These are phyloP conservation scores for Leccinum boreale DNA, from an alignment of 768 basidiomycete genomes.

Conservation along the genomic window DNA sequence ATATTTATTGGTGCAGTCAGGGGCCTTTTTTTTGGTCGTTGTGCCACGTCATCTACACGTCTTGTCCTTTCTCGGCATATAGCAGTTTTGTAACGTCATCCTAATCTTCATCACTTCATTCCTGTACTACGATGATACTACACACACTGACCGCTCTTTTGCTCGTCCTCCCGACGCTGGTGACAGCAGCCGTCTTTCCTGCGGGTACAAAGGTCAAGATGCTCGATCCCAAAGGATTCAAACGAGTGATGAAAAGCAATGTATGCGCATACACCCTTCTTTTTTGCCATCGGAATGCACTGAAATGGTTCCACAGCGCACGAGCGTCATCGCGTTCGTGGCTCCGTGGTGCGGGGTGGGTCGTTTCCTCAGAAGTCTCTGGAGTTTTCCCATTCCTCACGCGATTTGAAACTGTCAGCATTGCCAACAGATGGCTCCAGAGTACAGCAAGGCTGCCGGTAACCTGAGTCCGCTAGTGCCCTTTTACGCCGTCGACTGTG, in stretches of 20 bases:
- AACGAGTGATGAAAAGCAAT: slow-evolving; percentile 68
- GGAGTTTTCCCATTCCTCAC: background rate
- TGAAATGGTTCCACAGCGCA: slow-evolving; percentile 45
- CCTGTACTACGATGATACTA: slow-evolving; percentile 24
- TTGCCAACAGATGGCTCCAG: slow-evolving; percentile 82
- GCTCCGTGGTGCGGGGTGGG: slow-evolving; percentile 93
- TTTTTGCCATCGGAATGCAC: background rate
- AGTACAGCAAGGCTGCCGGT: slow-evolving; percentile 78
- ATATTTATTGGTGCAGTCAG: background rate
- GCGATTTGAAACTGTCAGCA: slow-evolving; percentile 43
- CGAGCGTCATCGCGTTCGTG: slow-evolving; percentile 82
- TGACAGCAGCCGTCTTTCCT: slow-evolving; percentile 45
- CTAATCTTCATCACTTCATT: background rate
- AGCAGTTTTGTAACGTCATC: background rate
- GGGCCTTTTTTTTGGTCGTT: slow-evolving; percentile 5
- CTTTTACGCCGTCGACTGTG: slow-evolving; percentile 92
- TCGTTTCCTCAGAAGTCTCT: background rate
- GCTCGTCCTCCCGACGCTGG: slow-evolving; percentile 34
- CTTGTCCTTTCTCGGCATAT: background rate
- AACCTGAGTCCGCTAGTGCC: slow-evolving; percentile 81
- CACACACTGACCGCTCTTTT: slow-evolving; percentile 14
- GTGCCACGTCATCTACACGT: slow-evolving; percentile 12
- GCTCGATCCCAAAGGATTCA: slow-evolving; percentile 68
- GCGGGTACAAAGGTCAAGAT: slow-evolving; percentile 64
- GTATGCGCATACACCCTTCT: slow-evolving; percentile 42